Conservation (phyloP, 192 early-diverging fungal species). For the Coemansia sp. region DNA sequence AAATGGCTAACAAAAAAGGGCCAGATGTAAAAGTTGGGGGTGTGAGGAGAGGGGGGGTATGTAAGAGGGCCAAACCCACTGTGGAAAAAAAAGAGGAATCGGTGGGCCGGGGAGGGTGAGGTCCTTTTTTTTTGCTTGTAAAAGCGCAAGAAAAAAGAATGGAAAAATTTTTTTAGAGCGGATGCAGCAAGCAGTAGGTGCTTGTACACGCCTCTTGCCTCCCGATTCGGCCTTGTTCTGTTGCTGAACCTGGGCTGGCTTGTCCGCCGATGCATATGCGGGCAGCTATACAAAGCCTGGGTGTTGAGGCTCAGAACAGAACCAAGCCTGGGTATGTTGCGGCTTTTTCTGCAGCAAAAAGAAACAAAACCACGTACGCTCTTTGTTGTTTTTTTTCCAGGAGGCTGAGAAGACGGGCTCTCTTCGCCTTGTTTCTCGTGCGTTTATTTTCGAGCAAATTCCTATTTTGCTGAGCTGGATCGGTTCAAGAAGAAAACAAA, state of each 20-base stretch:
- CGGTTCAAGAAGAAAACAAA: no score
- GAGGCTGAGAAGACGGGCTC: background rate
- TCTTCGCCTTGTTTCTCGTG: background rate
- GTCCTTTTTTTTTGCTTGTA: background rate
- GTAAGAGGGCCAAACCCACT: background rate
- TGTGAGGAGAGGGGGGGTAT: background rate
- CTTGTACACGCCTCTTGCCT: background rate
- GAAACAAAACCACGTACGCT: background rate
- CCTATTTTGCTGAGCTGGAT: no score
- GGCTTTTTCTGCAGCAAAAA: background rate
- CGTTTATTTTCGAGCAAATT: no score
- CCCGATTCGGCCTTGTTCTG: background rate
- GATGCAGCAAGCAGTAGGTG: background rate
- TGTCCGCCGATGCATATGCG: background rate
- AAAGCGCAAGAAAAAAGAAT: background rate
- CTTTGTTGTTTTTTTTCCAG: background rate
- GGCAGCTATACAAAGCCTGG: background rate
- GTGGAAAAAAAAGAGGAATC: background rate
- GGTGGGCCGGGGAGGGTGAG: background rate
- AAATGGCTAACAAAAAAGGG: background rate
- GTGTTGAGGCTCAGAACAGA: background rate
- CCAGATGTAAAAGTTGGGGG: slow-evolving; percentile 1
- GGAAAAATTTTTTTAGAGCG: background rate
- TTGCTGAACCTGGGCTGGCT: background rate
- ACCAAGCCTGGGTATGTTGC: background rate